phyloP scores from a whole-genome alignment of 768 basidiomycete species.

The Naganishia vishniacii region DNA sequence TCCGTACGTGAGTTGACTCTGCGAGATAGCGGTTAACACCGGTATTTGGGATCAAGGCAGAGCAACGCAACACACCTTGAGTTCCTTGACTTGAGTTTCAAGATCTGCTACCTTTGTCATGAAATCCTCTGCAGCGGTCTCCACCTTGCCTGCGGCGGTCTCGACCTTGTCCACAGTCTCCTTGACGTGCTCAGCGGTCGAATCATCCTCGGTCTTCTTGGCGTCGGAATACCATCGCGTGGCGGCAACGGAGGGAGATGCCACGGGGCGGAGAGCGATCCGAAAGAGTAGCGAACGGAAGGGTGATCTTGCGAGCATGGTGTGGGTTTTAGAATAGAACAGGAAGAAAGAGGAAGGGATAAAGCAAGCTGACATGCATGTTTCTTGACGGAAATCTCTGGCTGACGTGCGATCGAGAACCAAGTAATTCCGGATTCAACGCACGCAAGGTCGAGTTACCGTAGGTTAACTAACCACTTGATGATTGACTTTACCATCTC shows the following conservation, averaged over 20 bases:
- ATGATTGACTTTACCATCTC: no score
- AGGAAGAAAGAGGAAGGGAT: background rate
- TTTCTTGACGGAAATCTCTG: background rate
- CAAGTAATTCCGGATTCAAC: background rate
- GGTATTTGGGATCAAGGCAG: background rate
- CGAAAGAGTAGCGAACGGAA: background rate
- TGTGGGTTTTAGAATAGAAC: background rate
- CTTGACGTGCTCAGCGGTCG: background rate
- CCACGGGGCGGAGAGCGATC: background rate
- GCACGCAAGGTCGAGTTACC: background rate
- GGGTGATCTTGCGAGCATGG: conserved; percentile 4
- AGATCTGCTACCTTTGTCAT: conserved; percentile 39
- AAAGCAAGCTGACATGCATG: background rate
- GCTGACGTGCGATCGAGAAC: conserved; percentile 13
- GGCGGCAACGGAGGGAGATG: background rate
- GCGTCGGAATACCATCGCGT: background rate
- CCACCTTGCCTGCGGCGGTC: conserved; percentile 29
- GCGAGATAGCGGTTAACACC: conserved; percentile 21
- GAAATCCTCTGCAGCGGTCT: conserved; percentile 32
- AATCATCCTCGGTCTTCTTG: background rate
- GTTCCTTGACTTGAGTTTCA: conserved; percentile 51
- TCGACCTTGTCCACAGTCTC: conserved; percentile 8
- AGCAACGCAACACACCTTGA: conserved; percentile 60
- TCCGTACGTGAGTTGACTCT: conserved; percentile 84
- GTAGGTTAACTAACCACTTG: background rate